Conservation (phyloP, 1,284 basidiomycete species). For the Marasmius fiardii region DNA sequence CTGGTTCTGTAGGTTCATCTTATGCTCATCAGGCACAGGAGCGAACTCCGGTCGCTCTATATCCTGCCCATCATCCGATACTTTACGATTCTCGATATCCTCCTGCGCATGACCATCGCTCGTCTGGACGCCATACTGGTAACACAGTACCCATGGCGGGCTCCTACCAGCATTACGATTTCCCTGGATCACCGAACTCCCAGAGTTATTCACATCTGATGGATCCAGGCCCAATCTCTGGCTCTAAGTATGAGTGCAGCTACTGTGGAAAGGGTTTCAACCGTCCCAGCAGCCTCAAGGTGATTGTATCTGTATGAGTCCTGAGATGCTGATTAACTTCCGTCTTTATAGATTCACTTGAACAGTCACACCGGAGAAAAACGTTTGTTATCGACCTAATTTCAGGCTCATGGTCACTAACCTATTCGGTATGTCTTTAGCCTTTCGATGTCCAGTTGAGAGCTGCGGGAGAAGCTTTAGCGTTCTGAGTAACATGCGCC, state of each 20-base stretch:
- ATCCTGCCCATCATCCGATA: slow-evolving; percentile 7
- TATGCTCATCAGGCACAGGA: neutral
- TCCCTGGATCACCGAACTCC: slow-evolving; percentile 8
- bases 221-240: neutral
- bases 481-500: slow-evolving; percentile 84
- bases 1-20: neutral
- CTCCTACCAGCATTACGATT: slow-evolving; percentile 14
- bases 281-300: slow-evolving; percentile 79
- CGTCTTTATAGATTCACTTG: slow-evolving; percentile 62
- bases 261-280: slow-evolving; percentile 81
- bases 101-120: slow-evolving; percentile 3
- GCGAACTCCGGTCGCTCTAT: slow-evolving; percentile 18
- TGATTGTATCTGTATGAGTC: slow-evolving; percentile 22
- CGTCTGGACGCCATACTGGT: neutral
- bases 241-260: slow-evolving; percentile 66
- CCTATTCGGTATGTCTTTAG: slow-evolving; percentile 39
- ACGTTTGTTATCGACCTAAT: slow-evolving; percentile 48
- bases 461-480: slow-evolving; percentile 79
- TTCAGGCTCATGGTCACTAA: slow-evolving; percentile 2
- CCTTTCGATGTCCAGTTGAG: slow-evolving; percentile 71
- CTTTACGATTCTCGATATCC: slow-evolving; percentile 1
- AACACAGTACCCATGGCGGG: neutral
- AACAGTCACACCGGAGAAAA: slow-evolving; percentile 85
- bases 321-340: slow-evolving; percentile 4
- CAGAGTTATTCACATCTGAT: slow-evolving; percentile 5